These are phyloP conservation scores for Septoria linicola DNA, from an alignment of 2,329 filamentous ascomycete species.

Conservation along the genomic window DNA sequence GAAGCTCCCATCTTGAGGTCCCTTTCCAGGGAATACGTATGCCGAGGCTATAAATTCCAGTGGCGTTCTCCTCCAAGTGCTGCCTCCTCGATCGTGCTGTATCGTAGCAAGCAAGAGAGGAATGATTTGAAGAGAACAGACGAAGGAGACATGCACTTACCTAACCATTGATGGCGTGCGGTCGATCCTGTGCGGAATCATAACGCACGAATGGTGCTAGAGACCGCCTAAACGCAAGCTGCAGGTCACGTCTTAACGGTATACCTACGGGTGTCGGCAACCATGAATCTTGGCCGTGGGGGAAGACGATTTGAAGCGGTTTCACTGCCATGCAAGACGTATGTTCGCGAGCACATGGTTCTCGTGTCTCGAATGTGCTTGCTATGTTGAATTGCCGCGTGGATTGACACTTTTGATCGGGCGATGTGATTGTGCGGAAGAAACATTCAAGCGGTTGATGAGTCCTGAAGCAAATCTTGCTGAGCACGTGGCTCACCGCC, in stretches of 20 bases:
- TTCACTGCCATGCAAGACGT: no score
- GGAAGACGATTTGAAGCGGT: background rate
- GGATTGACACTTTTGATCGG: no score
- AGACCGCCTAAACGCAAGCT: conserved; percentile 7
- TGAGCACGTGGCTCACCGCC: no score
- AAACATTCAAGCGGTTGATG: no score
- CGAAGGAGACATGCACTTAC: conserved; percentile 3
- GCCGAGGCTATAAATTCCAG: conserved; percentile 4
- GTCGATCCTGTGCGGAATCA: conserved; percentile 3
- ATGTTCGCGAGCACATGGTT: no score
- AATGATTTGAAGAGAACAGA: background rate
- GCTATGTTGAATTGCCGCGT: no score
- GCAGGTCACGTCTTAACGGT: conserved; percentile 11
- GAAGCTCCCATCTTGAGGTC: conserved; percentile 4
- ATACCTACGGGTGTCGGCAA: conserved; percentile 17
- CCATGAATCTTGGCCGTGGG: conserved; percentile 13
- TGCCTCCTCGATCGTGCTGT: no score
- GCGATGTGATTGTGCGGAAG: no score
- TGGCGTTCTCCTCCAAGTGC: background rate
- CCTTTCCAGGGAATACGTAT: conserved; percentile 1
- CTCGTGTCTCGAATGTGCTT: no score
- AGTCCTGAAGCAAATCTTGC: no score
- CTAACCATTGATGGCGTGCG: conserved; percentile 13
- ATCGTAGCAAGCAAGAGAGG: background rate
- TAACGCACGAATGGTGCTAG: conserved; percentile 6